Conservation (phyloP, 2,329 filamentous ascomycete genomes). For the Colletotrichum scovillei region DNA sequence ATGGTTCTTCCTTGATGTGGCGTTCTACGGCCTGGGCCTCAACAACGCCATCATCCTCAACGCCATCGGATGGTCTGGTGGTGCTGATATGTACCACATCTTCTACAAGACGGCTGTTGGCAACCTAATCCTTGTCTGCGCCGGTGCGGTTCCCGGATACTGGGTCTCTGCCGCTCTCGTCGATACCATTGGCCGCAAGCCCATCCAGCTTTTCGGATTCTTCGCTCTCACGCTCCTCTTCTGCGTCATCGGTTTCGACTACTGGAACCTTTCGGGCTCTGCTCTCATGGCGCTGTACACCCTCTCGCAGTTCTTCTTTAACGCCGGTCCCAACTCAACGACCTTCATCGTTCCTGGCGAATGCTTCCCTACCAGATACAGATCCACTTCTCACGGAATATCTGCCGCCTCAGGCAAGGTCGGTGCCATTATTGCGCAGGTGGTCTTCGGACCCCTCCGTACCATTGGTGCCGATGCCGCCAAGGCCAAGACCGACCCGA, state of each 20-base stretch:
- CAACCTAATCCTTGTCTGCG: slow-evolving; percentile 82
- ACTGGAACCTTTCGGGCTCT: slow-evolving; percentile 41
- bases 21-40: slow-evolving; percentile 76
- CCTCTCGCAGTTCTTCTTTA: slow-evolving; percentile 26
- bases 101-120: slow-evolving; percentile 81
- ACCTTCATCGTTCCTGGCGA: slow-evolving; percentile 74
- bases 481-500: slow-evolving; percentile 45
- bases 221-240: slow-evolving; percentile 58
- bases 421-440: slow-evolving; percentile 63
- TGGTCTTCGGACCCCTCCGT: slow-evolving; percentile 59
- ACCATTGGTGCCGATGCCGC: slow-evolving; percentile 54
- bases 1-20: slow-evolving; percentile 79
- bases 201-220: slow-evolving; percentile 71
- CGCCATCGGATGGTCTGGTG: slow-evolving; percentile 75
- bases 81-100: slow-evolving; percentile 71
- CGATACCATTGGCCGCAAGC: slow-evolving; percentile 81
- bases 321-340: slow-evolving; percentile 66
- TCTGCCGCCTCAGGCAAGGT: slow-evolving; percentile 70
- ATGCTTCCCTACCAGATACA: slow-evolving; percentile 72
- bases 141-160: slow-evolving; percentile 84
- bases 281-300: slow-evolving; percentile 24
- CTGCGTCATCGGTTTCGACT: slow-evolving; percentile 61
- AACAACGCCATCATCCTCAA: slow-evolving; percentile 80
- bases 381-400: slow-evolving; percentile 71
- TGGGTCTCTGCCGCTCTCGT: slow-evolving; percentile 82